phyloP scores from a whole-genome alignment of 768 basidiomycete species.

The Suillus subalutaceus region DNA sequence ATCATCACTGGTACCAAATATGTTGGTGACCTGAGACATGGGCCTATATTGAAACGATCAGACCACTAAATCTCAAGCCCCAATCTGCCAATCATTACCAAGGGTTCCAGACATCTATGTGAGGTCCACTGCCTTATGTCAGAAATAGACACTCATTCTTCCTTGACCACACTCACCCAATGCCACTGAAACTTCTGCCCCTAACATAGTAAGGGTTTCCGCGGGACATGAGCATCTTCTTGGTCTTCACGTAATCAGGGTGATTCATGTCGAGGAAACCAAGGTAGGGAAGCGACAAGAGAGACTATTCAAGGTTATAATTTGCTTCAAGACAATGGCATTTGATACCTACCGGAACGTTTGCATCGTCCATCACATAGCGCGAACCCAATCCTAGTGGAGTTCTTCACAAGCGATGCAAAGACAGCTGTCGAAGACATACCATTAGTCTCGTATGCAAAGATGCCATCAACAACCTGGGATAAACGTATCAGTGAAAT shows the following conservation, averaged over 20 bases:
- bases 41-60: constrained; percentile 47
- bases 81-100: constrained; percentile 43
- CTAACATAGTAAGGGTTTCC: constrained; percentile 72
- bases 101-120: constrained; percentile 71
- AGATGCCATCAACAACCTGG: constrained; percentile 66
- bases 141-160: not conserved
- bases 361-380: constrained; percentile 86
- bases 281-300: constrained; percentile 79
- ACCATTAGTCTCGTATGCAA: constrained; percentile 82
- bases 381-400: constrained; percentile 61
- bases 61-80: not conserved
- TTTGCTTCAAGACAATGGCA: not conserved
- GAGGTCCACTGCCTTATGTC: constrained; percentile 60
- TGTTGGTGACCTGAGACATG: constrained; percentile 77
- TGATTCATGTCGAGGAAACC: constrained; percentile 69
- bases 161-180: constrained; percentile 53
- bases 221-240: constrained; percentile 59
- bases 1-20: constrained; percentile 77
- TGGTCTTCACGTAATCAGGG: constrained; percentile 65
- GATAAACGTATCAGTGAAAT: constrained; percentile 1
- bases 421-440: constrained; percentile 8
- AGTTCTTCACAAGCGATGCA: constrained; percentile 1
- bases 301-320: constrained; percentile 46
- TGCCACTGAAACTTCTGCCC: constrained; percentile 65
- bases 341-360: constrained; percentile 64